Percentiles rank a stretch among this genome's conserved stretches.
Conservation (phyloP, 1,139 yeast genomes). For the Taphrina sp. region DNA sequence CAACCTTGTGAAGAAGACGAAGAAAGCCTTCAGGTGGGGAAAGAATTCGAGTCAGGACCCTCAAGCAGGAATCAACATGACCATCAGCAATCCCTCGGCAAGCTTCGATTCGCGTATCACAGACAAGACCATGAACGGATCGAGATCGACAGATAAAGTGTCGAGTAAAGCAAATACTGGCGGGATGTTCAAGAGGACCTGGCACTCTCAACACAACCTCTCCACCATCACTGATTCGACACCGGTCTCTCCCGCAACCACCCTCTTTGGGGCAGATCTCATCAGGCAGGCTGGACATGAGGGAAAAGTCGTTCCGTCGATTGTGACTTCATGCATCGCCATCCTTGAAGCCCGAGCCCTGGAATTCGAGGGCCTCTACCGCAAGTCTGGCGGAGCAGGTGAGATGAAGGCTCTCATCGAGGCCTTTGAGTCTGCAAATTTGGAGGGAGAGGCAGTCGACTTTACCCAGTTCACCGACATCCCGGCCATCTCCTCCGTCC, state of each 20-base stretch:
- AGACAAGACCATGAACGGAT: slow-evolving; percentile 12
- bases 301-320: slow-evolving; percentile 61
- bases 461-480: slow-evolving; percentile 59
- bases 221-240: slow-evolving; percentile 5
- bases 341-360: slow-evolving; percentile 77
- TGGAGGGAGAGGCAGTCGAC: slow-evolving; percentile 13
- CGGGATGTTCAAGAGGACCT: slow-evolving; percentile 30
- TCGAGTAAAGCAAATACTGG: background rate
- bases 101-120: background rate
- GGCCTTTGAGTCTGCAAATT: slow-evolving; percentile 44
- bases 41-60: too few species aligned
- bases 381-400: slow-evolving; percentile 85
- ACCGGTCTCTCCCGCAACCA: background rate
- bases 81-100: slow-evolving; percentile 15
- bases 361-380: slow-evolving; percentile 78
- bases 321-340: slow-evolving; percentile 68
- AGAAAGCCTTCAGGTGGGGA: slow-evolving; percentile 28
- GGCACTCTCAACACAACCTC: slow-evolving; percentile 28
- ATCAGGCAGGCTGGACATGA: slow-evolving; percentile 63
- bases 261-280: slow-evolving; percentile 43
- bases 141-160: slow-evolving; percentile 21
- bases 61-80: too few species aligned
- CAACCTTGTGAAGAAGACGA: slow-evolving; percentile 34
- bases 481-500: slow-evolving; percentile 79
- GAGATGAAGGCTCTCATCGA: slow-evolving; percentile 58